phyloP scores from a whole-genome alignment of 2,329 filamentous ascomycete species.

The Akanthomyces muscarius region DNA sequence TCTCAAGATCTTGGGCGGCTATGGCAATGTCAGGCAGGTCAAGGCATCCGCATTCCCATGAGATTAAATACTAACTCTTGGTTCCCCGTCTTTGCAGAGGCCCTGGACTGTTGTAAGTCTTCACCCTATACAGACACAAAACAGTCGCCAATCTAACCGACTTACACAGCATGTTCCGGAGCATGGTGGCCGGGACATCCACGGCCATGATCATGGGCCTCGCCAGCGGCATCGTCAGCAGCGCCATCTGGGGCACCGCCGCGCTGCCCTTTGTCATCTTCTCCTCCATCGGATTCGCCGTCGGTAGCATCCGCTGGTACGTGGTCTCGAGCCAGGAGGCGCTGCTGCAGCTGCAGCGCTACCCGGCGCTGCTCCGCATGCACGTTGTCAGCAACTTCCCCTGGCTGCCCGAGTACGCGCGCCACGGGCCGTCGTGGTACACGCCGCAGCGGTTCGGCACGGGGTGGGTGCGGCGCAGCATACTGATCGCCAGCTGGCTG shows the following conservation, averaged over 20 bases:
- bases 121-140: background rate
- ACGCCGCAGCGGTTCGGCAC: conserved; percentile 18
- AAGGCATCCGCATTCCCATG: too few species aligned
- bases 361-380: conserved; percentile 23
- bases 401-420: conserved; percentile 20
- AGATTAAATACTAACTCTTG: background rate
- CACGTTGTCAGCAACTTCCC: conserved; percentile 24
- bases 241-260: conserved; percentile 24
- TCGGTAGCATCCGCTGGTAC: conserved; percentile 24
- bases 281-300: conserved; percentile 22
- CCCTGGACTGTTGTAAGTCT: background rate
- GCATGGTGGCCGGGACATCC: conserved; percentile 23
- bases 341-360: conserved; percentile 21
- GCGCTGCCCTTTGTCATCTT: conserved; percentile 23
- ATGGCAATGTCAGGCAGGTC: conserved; percentile 21
- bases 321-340: conserved; percentile 19
- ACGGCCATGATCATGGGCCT: conserved; percentile 21
- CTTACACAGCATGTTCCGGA: conserved; percentile 23
- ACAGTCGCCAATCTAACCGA: background rate
- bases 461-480: conserved; percentile 21
- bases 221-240: conserved; percentile 18
- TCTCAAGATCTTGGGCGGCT: conserved; percentile 21
- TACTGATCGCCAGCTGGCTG: conserved; percentile 23
- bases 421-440: conserved; percentile 17
- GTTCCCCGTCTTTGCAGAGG: background rate